Evolutionary conservation across 176 grass and related monocot species (phyloP).

Genomic region (Musa troglodytarum): DNA sequence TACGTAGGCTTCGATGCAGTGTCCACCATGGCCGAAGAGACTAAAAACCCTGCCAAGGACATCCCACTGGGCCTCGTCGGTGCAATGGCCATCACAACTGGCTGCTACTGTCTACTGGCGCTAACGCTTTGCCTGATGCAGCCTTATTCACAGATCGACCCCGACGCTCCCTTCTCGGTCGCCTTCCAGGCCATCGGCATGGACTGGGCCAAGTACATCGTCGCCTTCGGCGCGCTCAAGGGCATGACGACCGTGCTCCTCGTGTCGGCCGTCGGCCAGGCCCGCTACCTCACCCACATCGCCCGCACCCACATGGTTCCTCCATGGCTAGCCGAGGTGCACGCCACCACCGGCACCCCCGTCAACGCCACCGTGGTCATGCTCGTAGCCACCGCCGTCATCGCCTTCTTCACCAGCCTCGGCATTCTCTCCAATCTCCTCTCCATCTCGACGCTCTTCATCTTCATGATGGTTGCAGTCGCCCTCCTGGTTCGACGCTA

Average conservation of each 20-base stretch:
- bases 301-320: slow-evolving; percentile 53
- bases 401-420: slow-evolving; percentile 58
- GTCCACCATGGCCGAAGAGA: slow-evolving; percentile 49
- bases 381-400: slow-evolving; percentile 42
- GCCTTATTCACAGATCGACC: slow-evolving; percentile 32
- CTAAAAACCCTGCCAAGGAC: slow-evolving; percentile 28
- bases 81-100: slow-evolving; percentile 34
- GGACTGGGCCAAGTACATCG: slow-evolving; percentile 64
- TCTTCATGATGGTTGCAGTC: slow-evolving; percentile 61
- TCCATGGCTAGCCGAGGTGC: slow-evolving; percentile 41
- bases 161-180: slow-evolving; percentile 53
- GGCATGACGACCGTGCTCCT: slow-evolving; percentile 75
- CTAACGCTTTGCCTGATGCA: slow-evolving; percentile 51
- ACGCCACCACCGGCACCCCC: slow-evolving; percentile 38
- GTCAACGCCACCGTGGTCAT: slow-evolving; percentile 54
- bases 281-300: slow-evolving; percentile 55
- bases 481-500: slow-evolving; percentile 46
- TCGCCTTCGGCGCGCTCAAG: slow-evolving; percentile 63
- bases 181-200: slow-evolving; percentile 36
- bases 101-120: slow-evolving; percentile 33
- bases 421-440: slow-evolving; percentile 44
- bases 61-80: slow-evolving; percentile 39
- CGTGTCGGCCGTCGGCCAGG: slow-evolving; percentile 49
- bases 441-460: slow-evolving; percentile 72
- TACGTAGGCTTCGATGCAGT: slow-evolving; percentile 51